These are phyloP conservation scores for Fomes fomentarius DNA, from an alignment of 1,284 basidiomycete genomes.

Conservation along the genomic window DNA sequence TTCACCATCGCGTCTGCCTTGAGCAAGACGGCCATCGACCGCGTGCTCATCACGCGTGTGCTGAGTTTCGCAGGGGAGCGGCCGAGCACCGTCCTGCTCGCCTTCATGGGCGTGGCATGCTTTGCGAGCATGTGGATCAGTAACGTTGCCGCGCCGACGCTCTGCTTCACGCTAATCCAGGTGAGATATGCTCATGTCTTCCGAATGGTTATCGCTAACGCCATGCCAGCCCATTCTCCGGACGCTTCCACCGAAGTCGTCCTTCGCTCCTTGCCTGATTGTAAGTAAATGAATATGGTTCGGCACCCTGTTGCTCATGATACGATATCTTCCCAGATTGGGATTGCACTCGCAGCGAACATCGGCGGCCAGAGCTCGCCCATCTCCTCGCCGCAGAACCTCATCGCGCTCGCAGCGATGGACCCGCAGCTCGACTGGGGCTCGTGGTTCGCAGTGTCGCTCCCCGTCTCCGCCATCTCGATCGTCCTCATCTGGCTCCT, in stretches of 20 bases:
- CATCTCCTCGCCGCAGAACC: conserved; percentile 95
- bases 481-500: conserved; percentile 92
- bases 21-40: conserved; percentile 97
- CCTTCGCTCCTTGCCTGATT: conserved; percentile 91
- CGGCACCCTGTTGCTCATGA: not conserved
- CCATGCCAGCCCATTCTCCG: conserved; percentile 83
- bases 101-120: conserved; percentile 96
- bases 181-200: conserved; percentile 47
- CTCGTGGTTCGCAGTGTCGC: conserved; percentile 92
- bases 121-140: conserved; percentile 99
- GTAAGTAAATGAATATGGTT: conserved; percentile 47
- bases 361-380: conserved; percentile 98
- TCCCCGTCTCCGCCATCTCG: conserved; percentile 88
- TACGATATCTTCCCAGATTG: conserved; percentile 58
- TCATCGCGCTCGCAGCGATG: conserved; percentile 92
- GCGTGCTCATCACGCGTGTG: conserved; percentile 91
- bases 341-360: conserved; percentile 96
- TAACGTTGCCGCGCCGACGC: conserved; percentile 96
- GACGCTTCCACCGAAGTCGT: conserved; percentile 85
- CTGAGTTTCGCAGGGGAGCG: conserved; percentile 89
- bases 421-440: conserved; percentile 88
- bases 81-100: conserved; percentile 86
- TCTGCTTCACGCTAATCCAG: conserved; percentile 97
- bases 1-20: conserved; percentile 98
- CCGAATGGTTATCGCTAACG: not conserved